Evolutionary conservation across 805 yeast genomes (phyloP).

Genomic region (Wickerhamia fluorescens): DNA sequence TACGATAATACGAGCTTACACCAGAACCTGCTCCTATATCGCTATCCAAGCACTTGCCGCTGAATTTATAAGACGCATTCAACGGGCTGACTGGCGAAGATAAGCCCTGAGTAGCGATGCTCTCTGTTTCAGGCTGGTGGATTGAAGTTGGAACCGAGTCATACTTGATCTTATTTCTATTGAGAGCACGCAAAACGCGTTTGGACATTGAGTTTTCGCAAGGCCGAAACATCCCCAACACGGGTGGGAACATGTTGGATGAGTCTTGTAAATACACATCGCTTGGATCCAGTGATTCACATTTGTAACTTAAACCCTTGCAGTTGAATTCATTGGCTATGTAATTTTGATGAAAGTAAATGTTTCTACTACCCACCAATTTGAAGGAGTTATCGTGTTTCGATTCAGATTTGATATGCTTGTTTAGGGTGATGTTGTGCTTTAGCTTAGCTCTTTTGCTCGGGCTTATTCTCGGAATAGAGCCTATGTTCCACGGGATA

Average conservation of each 20-base stretch:
- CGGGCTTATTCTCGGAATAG: constrained; percentile 39
- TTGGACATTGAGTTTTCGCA: constrained; percentile 31
- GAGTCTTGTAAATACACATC: constrained; percentile 18
- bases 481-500: constrained; percentile 26
- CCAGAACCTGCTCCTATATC: constrained; percentile 20
- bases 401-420: too few relatives aligned
- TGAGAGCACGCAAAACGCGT: constrained; percentile 28
- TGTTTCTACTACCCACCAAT: constrained; percentile 26
- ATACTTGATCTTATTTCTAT: too few relatives aligned
- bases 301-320: too few relatives aligned
- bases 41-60: constrained; percentile 13
- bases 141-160: too few relatives aligned
- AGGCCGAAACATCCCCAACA: constrained; percentile 31
- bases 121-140: constrained; percentile 1
- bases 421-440: too few relatives aligned
- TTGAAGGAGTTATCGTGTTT: too few relatives aligned
- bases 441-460: too few relatives aligned
- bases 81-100: too few relatives aligned
- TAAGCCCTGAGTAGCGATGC: too few relatives aligned
- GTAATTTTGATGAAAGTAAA: constrained; percentile 33
- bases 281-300: constrained; percentile 14
- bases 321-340: constrained; percentile 9
- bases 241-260: constrained; percentile 8
- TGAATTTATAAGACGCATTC: too few relatives aligned
- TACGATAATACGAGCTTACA: constrained; percentile 26